Evolutionary conservation across 495 filamentous ascomycete genomes (phyloP), one percentile per base, ranked within the genome.

Genomic region (Neurospora terricola): DNA sequence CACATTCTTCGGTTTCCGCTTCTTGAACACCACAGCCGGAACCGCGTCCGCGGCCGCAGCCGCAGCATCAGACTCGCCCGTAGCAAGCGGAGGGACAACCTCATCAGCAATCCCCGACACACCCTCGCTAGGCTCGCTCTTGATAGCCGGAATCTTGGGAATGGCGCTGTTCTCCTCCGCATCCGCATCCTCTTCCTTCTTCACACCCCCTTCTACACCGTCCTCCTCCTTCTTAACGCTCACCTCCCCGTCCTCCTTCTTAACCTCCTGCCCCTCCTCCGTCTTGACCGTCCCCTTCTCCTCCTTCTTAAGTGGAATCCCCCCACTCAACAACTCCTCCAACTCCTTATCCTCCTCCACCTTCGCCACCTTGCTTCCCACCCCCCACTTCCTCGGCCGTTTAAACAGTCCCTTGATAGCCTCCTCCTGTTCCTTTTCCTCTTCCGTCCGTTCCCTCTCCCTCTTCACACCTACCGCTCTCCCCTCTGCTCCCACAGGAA

Each of bases 1-100:
- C 76, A 92, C 88, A 39, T 89, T 88, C 80, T 94, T 97, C 1
- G 91, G 86, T 78, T 96, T 97, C 75, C 94, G 89, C 82, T 97
- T 97, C 83, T 97, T 98, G 84, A 98, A 98, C 14, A 96, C 83
- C 23, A 95, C 86, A 0, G 78, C 75, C 2, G 82, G 72, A 2
- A 70, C 74, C 11, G 34, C 72, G 8, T 40, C 48, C 34, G 27
- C 30, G 1, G 40, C 34, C 23, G 30, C 59, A 27, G 72, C 27
- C 36, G 39, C 43, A 30, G 27, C 37, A 21, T 21, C 70, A 14
- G 70, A 43, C n/a, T 69, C 36, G 14, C 69, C 16, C 16, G 48
- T 70, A 8, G 7, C 23, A 27, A 18, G n/a, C 21, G 23, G 21
- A 23, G 39, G 12, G 23, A 30, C n/a, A 73, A 45, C 59, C 10